Base-by-base conservation (phyloP, 2,329 filamentous ascomycete species). In the Lecanicillium sp. region DNA sequence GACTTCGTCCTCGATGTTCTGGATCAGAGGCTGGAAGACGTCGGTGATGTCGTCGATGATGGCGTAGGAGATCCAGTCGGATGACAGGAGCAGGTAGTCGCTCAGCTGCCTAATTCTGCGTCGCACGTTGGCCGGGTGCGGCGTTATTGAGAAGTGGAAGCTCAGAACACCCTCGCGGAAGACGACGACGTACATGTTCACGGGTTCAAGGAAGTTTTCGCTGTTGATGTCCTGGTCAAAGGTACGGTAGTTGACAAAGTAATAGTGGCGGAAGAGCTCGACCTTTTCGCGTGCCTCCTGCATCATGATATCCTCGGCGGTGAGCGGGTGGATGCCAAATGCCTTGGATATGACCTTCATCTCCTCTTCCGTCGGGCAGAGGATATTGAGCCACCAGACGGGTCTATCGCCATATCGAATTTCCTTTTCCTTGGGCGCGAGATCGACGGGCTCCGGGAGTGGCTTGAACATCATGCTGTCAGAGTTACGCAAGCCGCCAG, bases 11-110 rank as follows among this genome's bases (percentile, higher is more conserved):
- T 98, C 93, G 44, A 98, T 95, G 20, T 79, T 82, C 58, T 95
- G 86, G 48, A 98, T 96, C 40, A 97, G 72, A 0, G 93, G 93
- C 5, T 86, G 87, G 61, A 96, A 98, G 2, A 90, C 90, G 64
- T 98, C 93, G 5, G 93, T 98, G 58, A 98, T 95, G 63, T 98
- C 93, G 67, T 98, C 93, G 54, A 97, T 96, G 55, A 96, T 86
- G 40, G 90, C 93, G 61, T 98, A 98, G 7, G 89, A 95, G 57
- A 98, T 96, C 93, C 93, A 98, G 64, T 98, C 93, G 0, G 91
- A 88, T 39, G 87, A 91, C 11, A 97, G 74, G 36, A 95, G 87
- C 58, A 97, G 78, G 64, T 95, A 98, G 65, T 98, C 93, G 55
- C 87, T 87, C 39, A 98, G 71, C 65, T 98, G 93, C 10, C 93